Evolutionary conservation across 1,284 basidiomycete species (phyloP), one percentile per base, ranked within the genome.

Genomic region (Puccinia polysora): DNA sequence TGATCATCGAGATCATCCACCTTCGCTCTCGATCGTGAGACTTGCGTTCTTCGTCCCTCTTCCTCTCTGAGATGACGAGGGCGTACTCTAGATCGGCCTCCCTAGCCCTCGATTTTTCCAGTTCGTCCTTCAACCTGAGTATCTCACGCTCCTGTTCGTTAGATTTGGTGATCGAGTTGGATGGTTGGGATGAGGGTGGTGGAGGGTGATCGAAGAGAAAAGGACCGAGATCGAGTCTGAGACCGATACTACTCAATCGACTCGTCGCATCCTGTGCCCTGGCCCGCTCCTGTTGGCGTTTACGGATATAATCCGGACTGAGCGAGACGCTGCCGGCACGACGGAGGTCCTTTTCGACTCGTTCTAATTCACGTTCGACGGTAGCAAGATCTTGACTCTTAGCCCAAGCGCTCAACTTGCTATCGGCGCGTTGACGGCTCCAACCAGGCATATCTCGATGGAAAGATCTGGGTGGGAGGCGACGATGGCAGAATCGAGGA

Each of bases 381-480:
- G 62, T 65, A 14, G 49, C 49, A 12, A 65, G 28, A 49, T 65
- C 62, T 52, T 65, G 62, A 49, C 45, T 52, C 34, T 65, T 47
- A 12, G 62, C 62, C 62, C 62, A 65, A 34, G 43, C 62, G 14
- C 30, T 30, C 6, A 65, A 20, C n/a, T 65, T 65, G 30, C 62
- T 47, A 18, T 65, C 32, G 14, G 62, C 14, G n/a, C 47, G 20
- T 28, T 52, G 43, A 3, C 62, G 43, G 30, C 25, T 49, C 62
- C 62, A 65, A 49, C 62, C 62, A 34, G 62, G 45, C 62, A 65
- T 65, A 12, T 15, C 28, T 10, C n/a, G 52, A 32, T 55, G 52
- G 6, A 32, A 8, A 32, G 8, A 20, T 55, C 23, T 23, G 6
- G 52, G 10, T 6, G 52, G 52, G 25, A 10, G n/a, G 52, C 34